Percentiles rank a stretch among this genome's conserved stretches.
These are phyloP conservation scores for Teunomyces lycoperdinae DNA, from an alignment of 805 yeast genomes.

Conservation along the genomic window DNA sequence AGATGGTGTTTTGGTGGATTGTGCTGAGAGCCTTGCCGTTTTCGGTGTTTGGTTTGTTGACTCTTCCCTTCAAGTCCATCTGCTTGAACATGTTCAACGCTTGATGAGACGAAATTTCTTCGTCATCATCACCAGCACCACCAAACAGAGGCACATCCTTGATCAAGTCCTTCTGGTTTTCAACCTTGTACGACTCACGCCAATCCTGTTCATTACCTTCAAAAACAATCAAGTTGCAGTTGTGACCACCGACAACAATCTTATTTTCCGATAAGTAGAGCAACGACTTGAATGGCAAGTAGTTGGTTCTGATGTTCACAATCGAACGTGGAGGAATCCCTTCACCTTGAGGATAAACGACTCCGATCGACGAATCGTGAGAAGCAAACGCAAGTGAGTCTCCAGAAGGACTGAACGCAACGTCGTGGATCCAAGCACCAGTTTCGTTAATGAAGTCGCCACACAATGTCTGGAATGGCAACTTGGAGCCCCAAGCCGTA, in stretches of 20 bases:
- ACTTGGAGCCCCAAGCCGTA: conserved; percentile 88
- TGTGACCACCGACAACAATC: conserved; percentile 86
- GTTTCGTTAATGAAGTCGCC: conserved; percentile 70
- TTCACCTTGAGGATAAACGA: conserved; percentile 76
- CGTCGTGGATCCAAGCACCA: conserved; percentile 92
- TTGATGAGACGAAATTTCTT: conserved; percentile 63
- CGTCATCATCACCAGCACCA: conserved; percentile 40
- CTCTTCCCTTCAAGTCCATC: conserved; percentile 89
- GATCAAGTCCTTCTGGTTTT: conserved; percentile 42
- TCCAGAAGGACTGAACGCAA: conserved; percentile 78
- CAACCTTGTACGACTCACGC: conserved; percentile 59
- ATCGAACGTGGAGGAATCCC: conserved; percentile 60
- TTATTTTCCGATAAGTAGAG: conserved; percentile 65
- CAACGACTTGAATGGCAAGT: conserved; percentile 78
- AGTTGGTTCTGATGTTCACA: conserved; percentile 56
- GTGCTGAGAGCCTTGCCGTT: conserved; percentile 53
- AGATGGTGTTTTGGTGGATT: conserved; percentile 88
- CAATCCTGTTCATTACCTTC: conserved; percentile 64
- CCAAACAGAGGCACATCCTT: conserved; percentile 45
- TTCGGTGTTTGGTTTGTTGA: conserved; percentile 34
- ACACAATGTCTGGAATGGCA: conserved; percentile 90
- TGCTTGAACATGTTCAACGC: conserved; percentile 94
- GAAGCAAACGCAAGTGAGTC: conserved; percentile 76
- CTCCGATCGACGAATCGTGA: conserved; percentile 81
- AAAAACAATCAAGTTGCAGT: conserved; percentile 85